Evolutionary conservation across 2,329 filamentous ascomycete genomes (phyloP), one percentile per base, ranked within the genome.

Genomic region (Macrophomina pseudophaseolina): DNA sequence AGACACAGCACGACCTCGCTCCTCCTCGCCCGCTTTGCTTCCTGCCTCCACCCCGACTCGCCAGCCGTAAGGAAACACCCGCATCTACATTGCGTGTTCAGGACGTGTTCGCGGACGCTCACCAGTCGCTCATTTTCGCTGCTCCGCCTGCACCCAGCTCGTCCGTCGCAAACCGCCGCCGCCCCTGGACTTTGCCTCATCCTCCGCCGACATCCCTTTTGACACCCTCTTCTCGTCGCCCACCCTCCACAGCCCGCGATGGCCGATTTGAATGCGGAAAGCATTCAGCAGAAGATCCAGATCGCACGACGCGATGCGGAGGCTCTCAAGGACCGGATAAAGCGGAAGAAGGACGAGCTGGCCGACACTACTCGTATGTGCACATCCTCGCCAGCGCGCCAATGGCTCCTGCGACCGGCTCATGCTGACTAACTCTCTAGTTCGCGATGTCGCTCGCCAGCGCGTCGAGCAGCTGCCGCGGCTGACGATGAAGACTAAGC

Each of bases 311-410:
- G 95, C 85, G 95, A 99, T 87, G 95, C 95, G 75, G 95, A 98
- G 86, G 94, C 92, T 64, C 85, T 98, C 74, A 98, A 98, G 87
- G 94, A 98, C 81, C 91, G 92, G 82, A 98, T 98, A 88, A 98
- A 97, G 90, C 90, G 94, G 83, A 97, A 97, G 89, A 98, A 98
- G 91, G 95, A 99, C 88, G 95, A 98, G 84, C 88, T 99, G 74
- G 94, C 94, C 79, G 95, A 99, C 82, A 97, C 94, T 71, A 96
- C 94, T 78, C 90, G 95, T 99, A 89, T 88, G 94, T 82, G 67
- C 66, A 64, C 49, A 69, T 60, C 18, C 54, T 65, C 65, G 23
- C 48, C 63, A 18, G 38, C 32, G 32, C 62, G 42, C 44, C 58
- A 58, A 59, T 68, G 33, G 16, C 44, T 18, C 33, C 52, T 28